phyloP scores from a whole-genome alignment of 2,329 filamentous ascomycete genomes.

The Bretziella fagacearum region DNA sequence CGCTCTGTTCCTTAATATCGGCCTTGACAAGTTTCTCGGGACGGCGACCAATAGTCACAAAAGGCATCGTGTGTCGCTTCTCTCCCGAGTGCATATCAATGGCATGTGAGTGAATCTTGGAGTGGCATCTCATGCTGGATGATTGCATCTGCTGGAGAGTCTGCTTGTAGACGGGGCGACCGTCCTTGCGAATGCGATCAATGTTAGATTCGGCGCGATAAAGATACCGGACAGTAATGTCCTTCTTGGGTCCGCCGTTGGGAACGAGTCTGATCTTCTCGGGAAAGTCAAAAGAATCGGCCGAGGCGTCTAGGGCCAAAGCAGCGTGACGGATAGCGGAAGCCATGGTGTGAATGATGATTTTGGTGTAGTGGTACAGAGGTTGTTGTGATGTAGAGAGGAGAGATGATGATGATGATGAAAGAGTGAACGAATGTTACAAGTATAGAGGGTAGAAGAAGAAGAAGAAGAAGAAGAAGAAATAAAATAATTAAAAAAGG shows the following conservation, averaged over 20 bases:
- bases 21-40: neutral
- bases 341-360: neutral
- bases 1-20: slow-evolving; percentile 6
- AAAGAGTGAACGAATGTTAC: neutral
- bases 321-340: neutral
- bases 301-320: no score
- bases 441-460: neutral
- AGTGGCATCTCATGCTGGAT: neutral
- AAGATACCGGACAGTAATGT: slow-evolving; percentile 3
- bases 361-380: neutral
- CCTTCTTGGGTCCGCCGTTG: slow-evolving; percentile 4
- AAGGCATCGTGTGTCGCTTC: no score
- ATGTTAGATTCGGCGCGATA: slow-evolving; percentile 4
- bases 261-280: neutral
- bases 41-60: no score
- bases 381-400: neutral
- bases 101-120: neutral
- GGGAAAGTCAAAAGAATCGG: neutral
- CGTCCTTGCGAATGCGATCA: slow-evolving; percentile 8
- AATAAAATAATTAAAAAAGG: neutral
- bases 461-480: neutral
- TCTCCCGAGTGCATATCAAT: neutral
- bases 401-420: neutral
- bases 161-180: slow-evolving; percentile 4
- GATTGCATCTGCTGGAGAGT: neutral